A percentile compares a stretch with the other conserved stretches of the same genome.
Evolutionary conservation across 164 flowering plant genomes (phyloP).

Genomic region (Macadamia tetraphylla): DNA sequence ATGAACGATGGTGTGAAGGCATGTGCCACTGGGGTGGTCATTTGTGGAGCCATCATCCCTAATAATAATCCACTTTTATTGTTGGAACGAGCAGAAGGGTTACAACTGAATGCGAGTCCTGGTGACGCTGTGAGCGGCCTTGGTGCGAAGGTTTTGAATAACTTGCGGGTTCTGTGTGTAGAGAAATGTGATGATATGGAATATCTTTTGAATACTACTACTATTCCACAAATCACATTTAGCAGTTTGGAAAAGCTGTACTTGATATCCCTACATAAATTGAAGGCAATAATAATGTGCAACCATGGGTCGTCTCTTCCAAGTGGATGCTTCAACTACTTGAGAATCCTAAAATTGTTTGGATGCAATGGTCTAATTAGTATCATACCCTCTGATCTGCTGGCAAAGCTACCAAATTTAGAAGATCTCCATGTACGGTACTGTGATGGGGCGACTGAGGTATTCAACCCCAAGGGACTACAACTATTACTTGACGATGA

Average conservation of each 20-base stretch:
- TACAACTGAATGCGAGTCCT: neutral
- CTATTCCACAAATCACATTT: neutral
- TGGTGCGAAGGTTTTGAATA: neutral
- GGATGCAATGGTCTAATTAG: neutral
- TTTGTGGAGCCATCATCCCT: too few relatives aligned
- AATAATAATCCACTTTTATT: too few relatives aligned
- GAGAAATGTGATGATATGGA: neutral
- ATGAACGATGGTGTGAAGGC: too few relatives aligned
- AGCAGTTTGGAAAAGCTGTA: neutral
- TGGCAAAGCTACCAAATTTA: slow-evolving; percentile 1
- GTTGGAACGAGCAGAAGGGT: too few relatives aligned
- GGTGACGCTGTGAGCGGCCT: neutral
- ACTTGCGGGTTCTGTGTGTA: neutral
- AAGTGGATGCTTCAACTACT: neutral
- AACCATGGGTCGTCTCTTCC: too few relatives aligned
- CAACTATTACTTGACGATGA: neutral
- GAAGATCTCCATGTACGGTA: neutral
- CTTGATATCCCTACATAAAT: neutral
- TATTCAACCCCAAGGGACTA: neutral
- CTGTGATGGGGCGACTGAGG: slow-evolving; percentile 5
- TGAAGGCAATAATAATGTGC: neutral
- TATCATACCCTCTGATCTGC: neutral
- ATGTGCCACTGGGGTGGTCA: too few relatives aligned
- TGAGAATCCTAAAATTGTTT: neutral
- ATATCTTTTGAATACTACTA: neutral